Conservation (phyloP, 2,329 filamentous ascomycete species). For the Fusarium ambrosium region DNA sequence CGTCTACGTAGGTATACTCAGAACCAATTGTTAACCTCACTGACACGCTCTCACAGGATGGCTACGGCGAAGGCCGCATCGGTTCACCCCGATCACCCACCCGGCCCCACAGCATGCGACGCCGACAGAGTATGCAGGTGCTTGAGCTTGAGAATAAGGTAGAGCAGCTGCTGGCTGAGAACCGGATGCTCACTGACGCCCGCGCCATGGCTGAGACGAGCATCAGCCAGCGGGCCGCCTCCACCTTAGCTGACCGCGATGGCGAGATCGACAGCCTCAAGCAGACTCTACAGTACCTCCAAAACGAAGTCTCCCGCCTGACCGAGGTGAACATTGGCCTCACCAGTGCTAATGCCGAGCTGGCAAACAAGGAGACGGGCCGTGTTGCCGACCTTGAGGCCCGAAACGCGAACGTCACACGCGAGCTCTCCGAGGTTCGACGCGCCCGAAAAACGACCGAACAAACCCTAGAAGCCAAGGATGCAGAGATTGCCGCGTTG, state of each 20-base stretch:
- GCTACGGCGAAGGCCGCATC: slow-evolving; percentile 88
- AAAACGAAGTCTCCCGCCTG: slow-evolving; percentile 84
- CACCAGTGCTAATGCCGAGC: slow-evolving; percentile 80
- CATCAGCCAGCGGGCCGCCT: slow-evolving; percentile 74
- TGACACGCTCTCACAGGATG: slow-evolving; percentile 73
- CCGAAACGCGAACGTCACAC: slow-evolving; percentile 74
- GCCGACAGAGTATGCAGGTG: slow-evolving; percentile 96
- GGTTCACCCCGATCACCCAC: slow-evolving; percentile 93
- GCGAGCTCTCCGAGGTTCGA: slow-evolving; percentile 78
- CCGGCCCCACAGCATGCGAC: slow-evolving; percentile 94
- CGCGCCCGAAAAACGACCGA: slow-evolving; percentile 73
- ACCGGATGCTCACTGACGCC: slow-evolving; percentile 81
- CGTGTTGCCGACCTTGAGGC: slow-evolving; percentile 77
- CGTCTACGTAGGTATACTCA: slow-evolving; percentile 83
- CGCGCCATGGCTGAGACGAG: slow-evolving; percentile 77
- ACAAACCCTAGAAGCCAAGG: slow-evolving; percentile 81
- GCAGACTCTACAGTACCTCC: slow-evolving; percentile 82
- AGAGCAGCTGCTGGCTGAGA: slow-evolving; percentile 88
- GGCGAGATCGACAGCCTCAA: slow-evolving; percentile 87
- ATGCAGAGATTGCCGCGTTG: slow-evolving; percentile 84
- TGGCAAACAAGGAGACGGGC: slow-evolving; percentile 81
- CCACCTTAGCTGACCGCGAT: slow-evolving; percentile 84
- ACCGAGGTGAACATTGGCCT: slow-evolving; percentile 87
- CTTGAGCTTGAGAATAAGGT: slow-evolving; percentile 90
- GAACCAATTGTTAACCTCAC: not conserved